phyloP scores from a whole-genome alignment of 352 stramenopile genomes.

The Pythium aphanidermatum region DNA sequence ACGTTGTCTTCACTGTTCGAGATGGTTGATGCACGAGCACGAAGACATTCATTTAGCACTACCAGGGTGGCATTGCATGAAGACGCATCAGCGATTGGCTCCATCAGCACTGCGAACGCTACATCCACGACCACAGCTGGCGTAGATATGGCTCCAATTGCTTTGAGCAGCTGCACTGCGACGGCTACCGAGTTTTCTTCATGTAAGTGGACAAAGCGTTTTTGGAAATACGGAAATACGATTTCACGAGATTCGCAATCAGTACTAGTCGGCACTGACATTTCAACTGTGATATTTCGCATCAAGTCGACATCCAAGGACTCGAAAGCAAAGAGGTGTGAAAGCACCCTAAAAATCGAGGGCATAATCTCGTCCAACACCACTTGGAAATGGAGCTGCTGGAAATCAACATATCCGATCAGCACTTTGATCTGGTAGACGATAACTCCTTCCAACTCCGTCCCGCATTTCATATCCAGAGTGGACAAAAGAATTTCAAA shows the following conservation, averaged over 20 bases:
- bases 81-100: neutral
- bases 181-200: constrained; percentile 54
- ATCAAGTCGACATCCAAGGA: constrained; percentile 70
- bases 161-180: constrained; percentile 36
- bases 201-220: constrained; percentile 66
- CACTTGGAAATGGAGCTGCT: constrained; percentile 27
- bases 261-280: too few species aligned
- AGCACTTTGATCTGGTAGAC: constrained; percentile 59
- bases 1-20: constrained; percentile 33
- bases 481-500: constrained; percentile 71
- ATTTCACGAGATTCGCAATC: too few species aligned
- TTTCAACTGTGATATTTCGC: too few species aligned
- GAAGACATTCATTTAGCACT: constrained; percentile 60
- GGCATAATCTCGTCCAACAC: constrained; percentile 50
- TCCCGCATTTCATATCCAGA: constrained; percentile 52
- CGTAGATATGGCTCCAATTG: constrained; percentile 38
- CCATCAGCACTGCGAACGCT: constrained; percentile 37
- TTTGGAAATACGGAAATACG: constrained; percentile 71
- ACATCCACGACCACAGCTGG: constrained; percentile 65
- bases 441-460: constrained; percentile 53
- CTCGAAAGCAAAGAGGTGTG: constrained; percentile 49
- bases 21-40: constrained; percentile 15
- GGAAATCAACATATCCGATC: constrained; percentile 58
- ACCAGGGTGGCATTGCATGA: constrained; percentile 34
- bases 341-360: constrained; percentile 40